phyloP scores from a whole-genome alignment of 179 eudicot genomes.

The Beta corolliflora region DNA sequence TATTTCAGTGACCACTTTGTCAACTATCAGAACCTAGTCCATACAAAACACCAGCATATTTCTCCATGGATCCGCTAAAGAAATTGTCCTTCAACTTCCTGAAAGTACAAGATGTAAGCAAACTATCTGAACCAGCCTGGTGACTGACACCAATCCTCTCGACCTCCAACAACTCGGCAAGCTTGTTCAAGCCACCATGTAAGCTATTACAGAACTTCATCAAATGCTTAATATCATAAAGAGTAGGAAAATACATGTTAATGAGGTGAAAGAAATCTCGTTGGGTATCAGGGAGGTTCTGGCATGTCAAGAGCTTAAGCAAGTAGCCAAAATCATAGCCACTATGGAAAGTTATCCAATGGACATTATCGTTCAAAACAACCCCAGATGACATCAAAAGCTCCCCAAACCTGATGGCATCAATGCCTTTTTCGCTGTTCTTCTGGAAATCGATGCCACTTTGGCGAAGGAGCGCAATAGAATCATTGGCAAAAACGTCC shows the following conservation, averaged over 20 bases:
- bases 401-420: slow-evolving; percentile 67
- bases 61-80: slow-evolving; percentile 68
- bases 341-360: slow-evolving; percentile 78
- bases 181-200: slow-evolving; percentile 80
- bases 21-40: slow-evolving; percentile 66
- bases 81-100: slow-evolving; percentile 67
- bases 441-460: slow-evolving; percentile 67
- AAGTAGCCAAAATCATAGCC: slow-evolving; percentile 78
- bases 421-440: slow-evolving; percentile 62
- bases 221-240: slow-evolving; percentile 74
- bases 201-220: slow-evolving; percentile 73
- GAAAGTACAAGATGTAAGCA: slow-evolving; percentile 73
- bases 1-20: slow-evolving; percentile 36
- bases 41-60: slow-evolving; percentile 72
- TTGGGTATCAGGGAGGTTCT: slow-evolving; percentile 60
- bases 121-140: slow-evolving; percentile 80
- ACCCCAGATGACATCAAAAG: slow-evolving; percentile 78
- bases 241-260: slow-evolving; percentile 57
- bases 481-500: slow-evolving; percentile 63
- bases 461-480: slow-evolving; percentile 60
- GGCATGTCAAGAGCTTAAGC: slow-evolving; percentile 69
- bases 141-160: slow-evolving; percentile 73
- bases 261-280: slow-evolving; percentile 57
- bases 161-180: slow-evolving; percentile 66
- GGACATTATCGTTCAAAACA: slow-evolving; percentile 63